Conservation (phyloP, 495 filamentous ascomycete species). For the Xylaria scruposa region DNA sequence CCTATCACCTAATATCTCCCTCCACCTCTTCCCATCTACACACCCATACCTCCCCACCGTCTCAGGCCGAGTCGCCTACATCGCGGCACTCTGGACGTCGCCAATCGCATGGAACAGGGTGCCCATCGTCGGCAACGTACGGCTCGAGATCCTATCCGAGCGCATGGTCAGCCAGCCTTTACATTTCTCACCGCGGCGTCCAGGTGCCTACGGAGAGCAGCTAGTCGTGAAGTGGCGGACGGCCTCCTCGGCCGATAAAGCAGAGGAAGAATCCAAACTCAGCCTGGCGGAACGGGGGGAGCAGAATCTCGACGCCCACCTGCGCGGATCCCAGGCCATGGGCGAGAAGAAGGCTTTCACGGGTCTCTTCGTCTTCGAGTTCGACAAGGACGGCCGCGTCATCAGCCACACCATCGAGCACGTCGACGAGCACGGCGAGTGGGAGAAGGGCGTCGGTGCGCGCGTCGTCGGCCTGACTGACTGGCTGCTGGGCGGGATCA, state of each 20-base stretch:
- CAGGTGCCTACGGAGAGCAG: conserved; percentile 68
- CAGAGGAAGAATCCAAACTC: conserved; percentile 41
- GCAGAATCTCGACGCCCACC: conserved; percentile 32
- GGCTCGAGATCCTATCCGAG: conserved; percentile 84
- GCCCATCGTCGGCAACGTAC: conserved; percentile 86
- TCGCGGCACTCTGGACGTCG: conserved; percentile 91
- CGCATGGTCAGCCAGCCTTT: conserved; percentile 70
- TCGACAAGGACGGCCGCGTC: conserved; percentile 87
- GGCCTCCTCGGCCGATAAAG: conserved; percentile 22
- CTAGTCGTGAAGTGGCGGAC: conserved; percentile 86
- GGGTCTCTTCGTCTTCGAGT: conserved; percentile 93
- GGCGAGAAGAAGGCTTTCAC: conserved; percentile 66
- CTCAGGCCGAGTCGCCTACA: conserved; percentile 86
- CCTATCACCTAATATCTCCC: conserved; percentile 86
- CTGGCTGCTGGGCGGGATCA: conserved; percentile 77
- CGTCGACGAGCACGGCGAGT: conserved; percentile 78
- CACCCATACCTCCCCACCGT: conserved; percentile 95
- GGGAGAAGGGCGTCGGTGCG: conserved; percentile 61
- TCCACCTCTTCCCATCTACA: conserved; percentile 95
- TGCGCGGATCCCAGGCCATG: conserved; percentile 35
- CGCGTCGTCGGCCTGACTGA: conserved; percentile 86
- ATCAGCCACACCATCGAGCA: conserved; percentile 91
- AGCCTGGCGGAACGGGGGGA: conserved; percentile 38
- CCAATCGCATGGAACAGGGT: conserved; percentile 94
- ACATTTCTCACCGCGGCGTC: conserved; percentile 38